Percentiles rank a stretch among this genome's conserved stretches.
Conservation (phyloP, 139 green algal species). For the Chara braunii region DNA sequence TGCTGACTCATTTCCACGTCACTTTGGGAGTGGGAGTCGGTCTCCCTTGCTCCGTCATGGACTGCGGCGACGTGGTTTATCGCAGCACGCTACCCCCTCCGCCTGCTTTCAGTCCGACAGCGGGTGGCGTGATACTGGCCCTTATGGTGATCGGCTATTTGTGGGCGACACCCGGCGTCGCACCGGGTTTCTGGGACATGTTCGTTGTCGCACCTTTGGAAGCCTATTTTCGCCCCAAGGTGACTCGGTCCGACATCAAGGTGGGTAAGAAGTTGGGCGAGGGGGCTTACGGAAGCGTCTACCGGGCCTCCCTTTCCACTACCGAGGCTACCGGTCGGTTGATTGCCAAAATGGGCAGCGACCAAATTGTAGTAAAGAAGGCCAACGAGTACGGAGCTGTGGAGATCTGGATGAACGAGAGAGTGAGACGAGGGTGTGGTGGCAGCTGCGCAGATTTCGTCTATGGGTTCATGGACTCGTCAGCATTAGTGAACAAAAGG, state of each 20-base stretch:
- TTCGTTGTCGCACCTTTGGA: conserved; percentile 32
- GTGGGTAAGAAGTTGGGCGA: conserved; percentile 74
- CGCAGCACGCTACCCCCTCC: conserved; percentile 20
- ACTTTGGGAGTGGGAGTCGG: conserved; percentile 31
- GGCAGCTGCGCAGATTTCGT: conserved; percentile 67
- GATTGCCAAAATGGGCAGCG: no score
- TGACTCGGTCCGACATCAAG: no score
- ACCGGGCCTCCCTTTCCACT: no score
- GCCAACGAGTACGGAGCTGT: conserved; percentile 93
- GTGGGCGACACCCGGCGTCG: conserved; percentile 34
- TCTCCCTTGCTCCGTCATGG: conserved; percentile 38
- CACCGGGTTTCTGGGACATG: conserved; percentile 37
- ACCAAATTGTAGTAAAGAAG: conserved; percentile 54
- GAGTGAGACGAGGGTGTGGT: conserved; percentile 64
- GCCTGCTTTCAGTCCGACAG: conserved; percentile 7
- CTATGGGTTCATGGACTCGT: conserved; percentile 80
- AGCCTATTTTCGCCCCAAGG: not conserved
- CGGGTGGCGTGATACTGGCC: conserved; percentile 17
- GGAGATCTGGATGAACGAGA: conserved; percentile 98
- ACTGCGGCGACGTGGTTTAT: conserved; percentile 41
- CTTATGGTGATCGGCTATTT: conserved; percentile 13
- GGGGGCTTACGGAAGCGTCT: conserved; percentile 91
- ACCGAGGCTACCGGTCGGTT: no score
- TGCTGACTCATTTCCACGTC: no score
- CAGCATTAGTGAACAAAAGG: not conserved